phyloP scores from a whole-genome alignment of 805 yeast genomes.

The Pichia occidentalis region DNA sequence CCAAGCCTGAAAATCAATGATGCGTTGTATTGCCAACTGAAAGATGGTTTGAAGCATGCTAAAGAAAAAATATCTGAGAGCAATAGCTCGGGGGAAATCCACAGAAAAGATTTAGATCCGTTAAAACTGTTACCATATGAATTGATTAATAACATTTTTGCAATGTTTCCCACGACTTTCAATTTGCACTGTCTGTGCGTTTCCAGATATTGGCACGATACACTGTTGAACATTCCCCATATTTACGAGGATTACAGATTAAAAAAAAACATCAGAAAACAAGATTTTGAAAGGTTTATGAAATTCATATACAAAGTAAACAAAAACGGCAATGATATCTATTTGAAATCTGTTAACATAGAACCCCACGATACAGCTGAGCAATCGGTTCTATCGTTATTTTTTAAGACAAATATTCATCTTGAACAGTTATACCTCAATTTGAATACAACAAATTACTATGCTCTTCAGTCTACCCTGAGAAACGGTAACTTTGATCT shows the following conservation, averaged over 20 bases:
- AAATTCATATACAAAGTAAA: constrained; percentile 10
- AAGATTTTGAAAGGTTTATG: constrained; percentile 15
- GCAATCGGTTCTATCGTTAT: not conserved
- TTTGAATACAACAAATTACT: not conserved
- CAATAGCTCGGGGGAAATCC: too few relatives aligned
- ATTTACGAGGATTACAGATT: constrained; percentile 13
- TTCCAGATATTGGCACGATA: constrained; percentile 16
- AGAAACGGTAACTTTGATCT: not conserved
- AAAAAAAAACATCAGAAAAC: constrained; percentile 5
- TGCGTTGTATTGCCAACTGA: constrained; percentile 27
- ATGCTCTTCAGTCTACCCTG: not conserved
- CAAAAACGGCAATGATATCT: constrained; percentile 8
- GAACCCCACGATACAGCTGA: constrained; percentile 3
- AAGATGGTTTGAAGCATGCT: constrained; percentile 8
- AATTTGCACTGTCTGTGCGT: constrained; percentile 17
- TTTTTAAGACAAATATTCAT: constrained; percentile 1
- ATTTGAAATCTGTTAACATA: not conserved
- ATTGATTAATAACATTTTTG: constrained; percentile 14
- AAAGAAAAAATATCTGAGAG: constrained; percentile 6
- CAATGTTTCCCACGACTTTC: constrained; percentile 14
- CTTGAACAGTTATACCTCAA: constrained; percentile 1
- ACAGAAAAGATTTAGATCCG: constrained; percentile 21
- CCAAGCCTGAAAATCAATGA: constrained; percentile 26
- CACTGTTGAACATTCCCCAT: constrained; percentile 11
- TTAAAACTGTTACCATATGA: constrained; percentile 23